A percentile compares a stretch with the other conserved stretches of the same genome.
Conservation (phyloP, 805 yeast genomes). For the Hyphopichia homilentoma region DNA sequence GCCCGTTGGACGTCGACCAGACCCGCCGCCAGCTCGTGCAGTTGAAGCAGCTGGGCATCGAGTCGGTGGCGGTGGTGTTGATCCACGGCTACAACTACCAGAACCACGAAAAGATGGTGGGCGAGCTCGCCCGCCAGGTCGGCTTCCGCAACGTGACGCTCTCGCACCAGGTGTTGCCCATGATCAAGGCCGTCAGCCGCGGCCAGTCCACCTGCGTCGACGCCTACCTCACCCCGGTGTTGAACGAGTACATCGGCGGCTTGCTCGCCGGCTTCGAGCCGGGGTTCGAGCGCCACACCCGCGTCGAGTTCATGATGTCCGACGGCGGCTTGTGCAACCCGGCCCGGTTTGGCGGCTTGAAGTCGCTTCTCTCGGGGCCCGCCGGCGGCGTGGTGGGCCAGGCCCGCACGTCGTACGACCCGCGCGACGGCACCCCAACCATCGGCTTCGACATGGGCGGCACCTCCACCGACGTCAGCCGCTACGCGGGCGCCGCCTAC, state of each 20-base stretch:
- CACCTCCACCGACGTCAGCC: slow-evolving; percentile 80
- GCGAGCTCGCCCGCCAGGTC: slow-evolving; percentile 50
- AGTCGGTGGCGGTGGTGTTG: slow-evolving; percentile 70
- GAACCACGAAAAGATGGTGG: slow-evolving; percentile 50
- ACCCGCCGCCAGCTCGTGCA: slow-evolving; percentile 37
- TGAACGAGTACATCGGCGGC: slow-evolving; percentile 62
- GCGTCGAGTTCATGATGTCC: slow-evolving; percentile 17
- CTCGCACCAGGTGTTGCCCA: slow-evolving; percentile 68
- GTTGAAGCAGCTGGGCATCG: slow-evolving; percentile 32
- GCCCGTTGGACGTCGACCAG: slow-evolving; percentile 10
- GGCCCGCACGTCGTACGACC: slow-evolving; percentile 16
- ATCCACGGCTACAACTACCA: slow-evolving; percentile 73
- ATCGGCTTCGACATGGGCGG: slow-evolving; percentile 92
- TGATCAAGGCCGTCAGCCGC: slow-evolving; percentile 73
- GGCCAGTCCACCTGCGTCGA: slow-evolving; percentile 79
- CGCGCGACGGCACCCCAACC: slow-evolving; percentile 49
- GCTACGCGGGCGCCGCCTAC: slow-evolving; percentile 57
- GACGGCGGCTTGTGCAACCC: slow-evolving; percentile 18
- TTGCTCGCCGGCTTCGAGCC: slow-evolving; percentile 45
- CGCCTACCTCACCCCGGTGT: slow-evolving; percentile 80
- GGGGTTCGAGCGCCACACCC: slow-evolving; percentile 8
- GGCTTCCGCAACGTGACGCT: slow-evolving; percentile 71
- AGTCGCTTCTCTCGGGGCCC: slow-evolving; percentile 17
- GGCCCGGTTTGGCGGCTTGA: slow-evolving; percentile 13
- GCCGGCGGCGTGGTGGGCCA: slow-evolving; percentile 22